Percentiles rank a stretch among this genome's conserved stretches.
Evolutionary conservation across 441 rosid species (phyloP).

Genomic region (Melastoma candidum): DNA sequence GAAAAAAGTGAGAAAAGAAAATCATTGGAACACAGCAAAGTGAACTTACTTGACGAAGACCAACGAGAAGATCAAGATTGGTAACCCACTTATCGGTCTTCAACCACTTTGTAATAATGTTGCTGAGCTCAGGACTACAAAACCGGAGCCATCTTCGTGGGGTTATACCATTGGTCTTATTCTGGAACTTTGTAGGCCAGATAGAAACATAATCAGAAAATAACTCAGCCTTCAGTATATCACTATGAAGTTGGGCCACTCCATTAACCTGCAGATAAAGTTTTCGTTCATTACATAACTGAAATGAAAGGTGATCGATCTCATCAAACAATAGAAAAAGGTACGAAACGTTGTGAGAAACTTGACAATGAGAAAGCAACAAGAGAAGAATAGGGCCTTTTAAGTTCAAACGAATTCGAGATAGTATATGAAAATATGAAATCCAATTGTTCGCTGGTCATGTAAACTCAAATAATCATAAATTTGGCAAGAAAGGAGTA

Average conservation of each 20-base stretch:
- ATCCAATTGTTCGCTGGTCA: too few species aligned
- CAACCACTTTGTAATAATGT: conserved; percentile 85
- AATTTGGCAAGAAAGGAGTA: too few species aligned
- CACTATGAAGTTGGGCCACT: conserved; percentile 96
- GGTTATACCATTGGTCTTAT: conserved; percentile 94
- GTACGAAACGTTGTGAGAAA: not conserved
- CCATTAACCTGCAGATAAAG: conserved; percentile 72
- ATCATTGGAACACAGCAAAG: conserved; percentile 2
- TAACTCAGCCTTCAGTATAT: conserved; percentile 78
- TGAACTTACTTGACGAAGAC: conserved; percentile 70
- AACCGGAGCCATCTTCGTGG: conserved; percentile 95
- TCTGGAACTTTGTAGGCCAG: conserved; percentile 94
- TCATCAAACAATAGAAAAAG: not conserved
- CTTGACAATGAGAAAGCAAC: too few species aligned
- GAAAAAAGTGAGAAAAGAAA: too few species aligned
- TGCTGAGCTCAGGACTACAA: conserved; percentile 95
- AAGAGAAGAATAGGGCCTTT: too few species aligned
- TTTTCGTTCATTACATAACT: conserved; percentile 8
- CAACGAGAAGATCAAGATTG: conserved; percentile 73
- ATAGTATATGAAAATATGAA: too few species aligned
- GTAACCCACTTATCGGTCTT: conserved; percentile 87
- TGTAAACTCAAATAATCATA: too few species aligned
- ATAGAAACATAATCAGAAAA: conserved; percentile 89
- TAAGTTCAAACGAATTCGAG: too few species aligned
- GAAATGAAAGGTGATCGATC: not conserved